Evolutionary conservation across 768 basidiomycete species (phyloP).

Genomic region (Russula earlei): DNA sequence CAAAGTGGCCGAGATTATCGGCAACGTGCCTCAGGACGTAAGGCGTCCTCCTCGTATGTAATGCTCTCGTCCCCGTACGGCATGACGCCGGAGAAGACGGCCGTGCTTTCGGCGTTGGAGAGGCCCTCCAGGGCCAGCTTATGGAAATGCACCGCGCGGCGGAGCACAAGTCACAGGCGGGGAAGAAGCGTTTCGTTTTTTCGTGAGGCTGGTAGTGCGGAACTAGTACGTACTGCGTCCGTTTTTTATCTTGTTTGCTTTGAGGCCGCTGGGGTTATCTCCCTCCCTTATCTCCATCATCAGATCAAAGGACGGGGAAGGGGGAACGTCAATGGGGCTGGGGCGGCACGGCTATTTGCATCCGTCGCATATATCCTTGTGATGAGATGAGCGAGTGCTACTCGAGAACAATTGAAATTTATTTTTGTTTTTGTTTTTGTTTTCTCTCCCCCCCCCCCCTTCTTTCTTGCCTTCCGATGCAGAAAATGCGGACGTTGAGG

Average conservation of each 20-base stretch:
- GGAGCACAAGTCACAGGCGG: slow-evolving; percentile 20
- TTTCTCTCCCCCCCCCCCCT: too few relatives aligned
- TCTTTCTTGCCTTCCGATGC: too few relatives aligned
- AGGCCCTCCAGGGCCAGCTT: slow-evolving; percentile 42
- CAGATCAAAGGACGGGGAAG: slow-evolving; percentile 61
- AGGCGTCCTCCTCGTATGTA: slow-evolving; percentile 61
- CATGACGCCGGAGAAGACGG: slow-evolving; percentile 47
- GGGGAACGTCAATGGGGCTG: slow-evolving; percentile 65
- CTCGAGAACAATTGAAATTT: too few relatives aligned
- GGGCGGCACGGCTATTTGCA: slow-evolving; percentile 74
- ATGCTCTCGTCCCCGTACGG: slow-evolving; percentile 63
- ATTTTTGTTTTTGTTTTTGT: too few relatives aligned
- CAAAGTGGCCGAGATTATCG: slow-evolving; percentile 47
- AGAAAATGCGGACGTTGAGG: too few relatives aligned
- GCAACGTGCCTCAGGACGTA: slow-evolving; percentile 51
- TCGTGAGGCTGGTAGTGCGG: slow-evolving; percentile 54
- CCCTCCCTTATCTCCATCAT: too few relatives aligned
- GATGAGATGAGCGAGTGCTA: too few relatives aligned
- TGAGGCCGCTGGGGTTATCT: too few relatives aligned
- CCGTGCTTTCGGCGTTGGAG: slow-evolving; percentile 46
- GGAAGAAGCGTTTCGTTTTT: slow-evolving; percentile 22
- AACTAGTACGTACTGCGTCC: slow-evolving; percentile 45
- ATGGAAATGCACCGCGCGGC: slow-evolving; percentile 41
- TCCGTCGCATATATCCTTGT: too few relatives aligned
- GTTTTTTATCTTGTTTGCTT: too few relatives aligned